These are phyloP conservation scores for Rubia occidens DNA, from an alignment of 305 asterid species.

Conservation along the genomic window DNA sequence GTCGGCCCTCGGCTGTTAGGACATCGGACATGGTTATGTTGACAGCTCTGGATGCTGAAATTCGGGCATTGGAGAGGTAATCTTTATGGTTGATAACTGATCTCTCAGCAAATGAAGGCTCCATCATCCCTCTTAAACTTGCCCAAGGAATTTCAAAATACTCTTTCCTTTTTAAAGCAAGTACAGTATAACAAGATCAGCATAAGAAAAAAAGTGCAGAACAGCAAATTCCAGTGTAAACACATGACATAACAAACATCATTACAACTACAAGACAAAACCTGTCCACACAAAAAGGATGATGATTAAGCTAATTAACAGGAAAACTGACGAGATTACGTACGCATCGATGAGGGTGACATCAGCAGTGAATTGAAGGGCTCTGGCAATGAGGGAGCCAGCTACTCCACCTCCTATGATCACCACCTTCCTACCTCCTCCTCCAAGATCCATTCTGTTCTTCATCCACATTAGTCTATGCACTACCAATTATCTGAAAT, in stretches of 20 bases:
- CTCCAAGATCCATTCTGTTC: conserved; percentile 35
- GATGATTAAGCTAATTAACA: not conserved
- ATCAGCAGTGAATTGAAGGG: conserved; percentile 70
- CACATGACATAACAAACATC: not conserved
- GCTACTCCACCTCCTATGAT: conserved; percentile 82
- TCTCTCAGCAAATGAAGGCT: conserved; percentile 68
- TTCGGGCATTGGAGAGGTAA: conserved; percentile 62
- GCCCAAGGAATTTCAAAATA: conserved; percentile 86
- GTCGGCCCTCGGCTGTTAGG: conserved; percentile 53
- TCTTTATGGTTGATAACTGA: conserved; percentile 65
- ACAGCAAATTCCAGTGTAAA: not conserved
- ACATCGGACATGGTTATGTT: conserved; percentile 46
- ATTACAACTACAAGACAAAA: not conserved
- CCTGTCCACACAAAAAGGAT: not conserved
- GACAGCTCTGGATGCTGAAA: conserved; percentile 53
- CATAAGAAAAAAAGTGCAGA: not conserved
- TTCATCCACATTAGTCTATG: conserved; percentile 16
- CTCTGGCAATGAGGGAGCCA: conserved; percentile 61
- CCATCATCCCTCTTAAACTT: conserved; percentile 64
- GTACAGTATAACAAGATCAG: not conserved
- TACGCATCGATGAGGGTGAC: conserved; percentile 77
- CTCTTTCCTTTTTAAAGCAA: conserved; percentile 44
- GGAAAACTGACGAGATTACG: conserved; percentile 4
- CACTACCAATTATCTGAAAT: not conserved
- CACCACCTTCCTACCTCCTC: conserved; percentile 66